Evolutionary conservation across 2,329 filamentous ascomycete genomes (phyloP), one percentile per base, ranked within the genome.

Genomic region (Aspergillus fumigatiaffinis): DNA sequence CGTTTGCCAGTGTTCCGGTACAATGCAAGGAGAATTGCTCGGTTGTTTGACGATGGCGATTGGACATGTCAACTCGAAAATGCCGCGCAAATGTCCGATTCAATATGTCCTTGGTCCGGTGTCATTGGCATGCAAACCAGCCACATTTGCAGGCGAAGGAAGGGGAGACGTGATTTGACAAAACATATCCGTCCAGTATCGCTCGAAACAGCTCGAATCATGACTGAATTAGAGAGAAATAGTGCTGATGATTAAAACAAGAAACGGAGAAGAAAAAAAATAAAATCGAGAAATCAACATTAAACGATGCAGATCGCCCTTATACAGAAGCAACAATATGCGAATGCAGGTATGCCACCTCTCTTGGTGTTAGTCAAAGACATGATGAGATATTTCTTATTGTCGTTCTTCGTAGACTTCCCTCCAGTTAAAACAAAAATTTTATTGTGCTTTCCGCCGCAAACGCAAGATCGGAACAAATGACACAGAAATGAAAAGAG

Each of bases 261-360:
- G 57, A 51, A 51, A 62, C 58, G 55, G 52, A 55, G 60, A 48
- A 56, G 35, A 52, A 55, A 52, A 52, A 53, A 55, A 52, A 52
- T 57, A 23, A 59, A 49, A 63, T 53, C 57, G 46, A 54, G 62
- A 55, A 55, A 59, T 59, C 52, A 63, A 59, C 59, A 66, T 68
- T 65, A 70, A 69, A 68, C 62, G 54, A 71, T 69, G 67, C 68
- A 65, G 66, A 60, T 64, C 61, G 62, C 63, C 68, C 68, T 66
- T 71, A 63, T 71, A 71, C 66, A 71, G 58, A 68, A 64, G 60
- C 55, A 60, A 63, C 62, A 69, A 66, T 65, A 73, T 72, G 70
- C 69, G 72, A 72, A 68, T 73, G 70, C 71, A 68, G 63, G 66
- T 67, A 65, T 71, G 70, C 72, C 70, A 70, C 72, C 61, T 69